A percentile compares a stretch with the other conserved stretches of the same genome.
Conservation (phyloP, 163 green algal genomes). For the Chloroidium sp. region DNA sequence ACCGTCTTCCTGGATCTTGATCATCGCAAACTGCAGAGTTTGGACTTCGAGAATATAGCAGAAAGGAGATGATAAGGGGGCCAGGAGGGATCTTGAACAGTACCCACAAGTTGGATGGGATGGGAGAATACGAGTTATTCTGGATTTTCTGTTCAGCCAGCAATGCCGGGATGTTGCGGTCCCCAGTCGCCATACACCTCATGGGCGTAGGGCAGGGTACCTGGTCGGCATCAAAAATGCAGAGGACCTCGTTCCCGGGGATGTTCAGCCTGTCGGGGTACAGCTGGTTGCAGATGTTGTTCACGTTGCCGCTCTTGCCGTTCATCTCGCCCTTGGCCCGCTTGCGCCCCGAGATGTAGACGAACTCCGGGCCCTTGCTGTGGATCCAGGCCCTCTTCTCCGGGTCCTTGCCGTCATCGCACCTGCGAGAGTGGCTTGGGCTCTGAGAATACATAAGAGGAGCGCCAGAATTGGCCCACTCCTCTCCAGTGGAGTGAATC, state of each 20-base stretch:
- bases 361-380: conserved; percentile 1
- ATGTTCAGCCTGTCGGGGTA: conserved; percentile 42
- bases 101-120: no score
- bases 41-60: neutral
- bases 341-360: conserved; percentile 34
- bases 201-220: neutral
- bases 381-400: conserved; percentile 43
- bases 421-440: neutral
- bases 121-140: no score
- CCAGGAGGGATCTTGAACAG: no score
- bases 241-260: conserved; percentile 49
- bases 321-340: conserved; percentile 20
- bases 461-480: no score
- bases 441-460: no score
- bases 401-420: conserved; percentile 45
- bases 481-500: no score
- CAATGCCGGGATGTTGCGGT: no score
- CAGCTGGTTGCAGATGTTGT: conserved; percentile 23
- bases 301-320: conserved; percentile 27
- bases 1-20: neutral
- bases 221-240: conserved; percentile 31
- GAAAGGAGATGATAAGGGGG: neutral
- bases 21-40: neutral
- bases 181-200: no score
- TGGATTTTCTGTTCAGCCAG: no score